phyloP scores from a whole-genome alignment of 768 basidiomycete genomes.

The Termitomyces sp. region DNA sequence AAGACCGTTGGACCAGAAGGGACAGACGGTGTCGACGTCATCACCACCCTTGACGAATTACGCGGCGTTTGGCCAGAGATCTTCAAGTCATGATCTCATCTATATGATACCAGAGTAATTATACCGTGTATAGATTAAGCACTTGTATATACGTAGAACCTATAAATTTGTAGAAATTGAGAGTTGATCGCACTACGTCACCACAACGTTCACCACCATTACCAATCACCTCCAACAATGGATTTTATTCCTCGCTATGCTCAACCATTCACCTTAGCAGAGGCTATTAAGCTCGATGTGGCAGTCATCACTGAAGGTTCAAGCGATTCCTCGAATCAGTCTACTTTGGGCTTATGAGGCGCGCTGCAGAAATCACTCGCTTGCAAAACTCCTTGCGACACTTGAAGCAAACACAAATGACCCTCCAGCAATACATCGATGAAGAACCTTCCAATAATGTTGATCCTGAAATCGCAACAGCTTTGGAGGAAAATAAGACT shows the following conservation, averaged over 20 bases:
- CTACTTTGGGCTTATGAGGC: constrained; percentile 6
- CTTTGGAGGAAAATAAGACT: constrained; percentile 66
- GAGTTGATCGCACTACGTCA: not conserved
- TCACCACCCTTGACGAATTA: constrained; percentile 64
- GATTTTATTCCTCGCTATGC: constrained; percentile 64
- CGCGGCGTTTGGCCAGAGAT: constrained; percentile 74
- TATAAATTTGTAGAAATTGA: not conserved
- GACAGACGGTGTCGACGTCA: constrained; percentile 47
- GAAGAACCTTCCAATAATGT: constrained; percentile 31
- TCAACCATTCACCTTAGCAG: constrained; percentile 72
- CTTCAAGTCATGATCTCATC: constrained; percentile 41
- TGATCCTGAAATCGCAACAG: constrained; percentile 60
- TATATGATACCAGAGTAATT: constrained; percentile 12
- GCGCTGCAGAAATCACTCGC: constrained; percentile 65
- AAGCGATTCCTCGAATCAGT: constrained; percentile 3
- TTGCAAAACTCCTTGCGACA: constrained; percentile 69
- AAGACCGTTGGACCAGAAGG: constrained; percentile 30
- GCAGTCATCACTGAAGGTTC: constrained; percentile 70
- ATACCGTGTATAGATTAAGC: constrained; percentile 9
- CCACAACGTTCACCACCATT: not conserved
- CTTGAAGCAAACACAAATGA: constrained; percentile 59
- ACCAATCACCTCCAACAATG: constrained; percentile 36
- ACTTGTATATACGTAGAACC: not conserved
- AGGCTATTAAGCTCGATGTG: constrained; percentile 66
- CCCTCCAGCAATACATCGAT: constrained; percentile 47